phyloP scores from a whole-genome alignment of 331 rosid genomes.

The Prunus yedoensis region DNA sequence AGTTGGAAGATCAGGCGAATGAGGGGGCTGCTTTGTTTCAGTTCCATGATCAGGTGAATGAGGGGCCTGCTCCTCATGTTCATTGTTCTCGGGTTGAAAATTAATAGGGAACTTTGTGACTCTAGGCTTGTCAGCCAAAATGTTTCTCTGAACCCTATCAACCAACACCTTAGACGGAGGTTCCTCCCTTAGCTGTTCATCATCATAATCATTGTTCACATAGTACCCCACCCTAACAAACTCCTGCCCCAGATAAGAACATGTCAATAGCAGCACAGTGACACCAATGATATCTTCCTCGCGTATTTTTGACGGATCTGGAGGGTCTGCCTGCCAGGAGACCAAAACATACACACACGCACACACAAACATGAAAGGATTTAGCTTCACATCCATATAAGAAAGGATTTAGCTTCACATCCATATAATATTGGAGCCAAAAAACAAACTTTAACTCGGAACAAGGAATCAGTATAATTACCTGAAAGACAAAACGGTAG shows the following conservation, averaged over 20 bases:
- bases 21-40: conserved; percentile 19
- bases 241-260: conserved; percentile 90
- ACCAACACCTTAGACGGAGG: conserved; percentile 75
- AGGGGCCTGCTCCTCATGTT: conserved; percentile 20
- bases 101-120: conserved; percentile 93
- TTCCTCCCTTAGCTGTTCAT: conserved; percentile 91
- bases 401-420: background rate
- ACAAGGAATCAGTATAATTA: conserved; percentile 4
- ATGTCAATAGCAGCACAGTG: conserved; percentile 75
- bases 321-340: conserved; percentile 76
- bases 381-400: background rate
- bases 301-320: conserved; percentile 85
- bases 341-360: background rate
- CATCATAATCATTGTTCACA: conserved; percentile 93
- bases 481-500: conserved; percentile 86
- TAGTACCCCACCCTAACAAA: conserved; percentile 88
- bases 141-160: conserved; percentile 86
- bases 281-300: conserved; percentile 95
- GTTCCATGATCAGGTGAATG: background rate
- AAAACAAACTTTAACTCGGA: background rate
- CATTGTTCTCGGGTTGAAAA: conserved; percentile 76
- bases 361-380: background rate
- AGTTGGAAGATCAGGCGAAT: background rate
- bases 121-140: conserved; percentile 89
- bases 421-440: background rate